A percentile compares a stretch with the other conserved stretches of the same genome.
Conservation (phyloP, 495 filamentous ascomycete species). For the Symbiotaphrina buchneri region DNA sequence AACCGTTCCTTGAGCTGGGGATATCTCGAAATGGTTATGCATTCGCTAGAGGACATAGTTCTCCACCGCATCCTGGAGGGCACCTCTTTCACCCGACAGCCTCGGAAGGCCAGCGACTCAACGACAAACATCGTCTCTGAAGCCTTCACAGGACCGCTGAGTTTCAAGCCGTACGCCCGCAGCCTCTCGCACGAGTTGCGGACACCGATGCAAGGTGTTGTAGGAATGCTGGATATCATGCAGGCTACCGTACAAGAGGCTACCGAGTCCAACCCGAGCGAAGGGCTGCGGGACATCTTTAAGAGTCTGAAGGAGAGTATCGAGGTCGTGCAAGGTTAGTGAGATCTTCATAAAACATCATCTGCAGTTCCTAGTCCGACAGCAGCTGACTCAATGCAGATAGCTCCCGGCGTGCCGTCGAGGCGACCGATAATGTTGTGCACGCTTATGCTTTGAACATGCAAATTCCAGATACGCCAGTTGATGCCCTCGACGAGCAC, state of each 20-base stretch:
- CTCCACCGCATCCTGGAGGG: constrained; percentile 32
- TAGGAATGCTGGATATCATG: constrained; percentile 76
- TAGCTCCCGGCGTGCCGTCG: constrained; percentile 54
- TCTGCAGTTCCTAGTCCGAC: background rate
- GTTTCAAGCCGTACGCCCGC: constrained; percentile 55
- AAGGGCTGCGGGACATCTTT: constrained; percentile 29
- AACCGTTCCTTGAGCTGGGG: constrained; percentile 39
- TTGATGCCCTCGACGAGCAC: background rate
- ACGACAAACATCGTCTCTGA: constrained; percentile 23
- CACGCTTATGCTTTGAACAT: constrained; percentile 77
- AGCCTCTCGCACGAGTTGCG: constrained; percentile 62
- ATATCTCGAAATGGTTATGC: constrained; percentile 49
- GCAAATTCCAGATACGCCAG: constrained; percentile 43
- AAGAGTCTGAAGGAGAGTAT: constrained; percentile 47
- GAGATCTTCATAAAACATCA: background rate
- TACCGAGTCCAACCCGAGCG: constrained; percentile 27
- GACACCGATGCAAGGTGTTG: constrained; percentile 71
- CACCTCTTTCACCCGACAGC: constrained; percentile 12
- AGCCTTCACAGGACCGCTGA: constrained; percentile 31
- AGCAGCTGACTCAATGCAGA: constrained; percentile 18
- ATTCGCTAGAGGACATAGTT: constrained; percentile 55
- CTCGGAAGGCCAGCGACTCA: constrained; percentile 7
- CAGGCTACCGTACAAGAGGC: constrained; percentile 56
- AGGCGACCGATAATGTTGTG: constrained; percentile 69
- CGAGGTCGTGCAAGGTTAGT: constrained; percentile 47